Evolutionary conservation across 495 filamentous ascomycete genomes (phyloP).

Genomic region (Podospora anserina): DNA sequence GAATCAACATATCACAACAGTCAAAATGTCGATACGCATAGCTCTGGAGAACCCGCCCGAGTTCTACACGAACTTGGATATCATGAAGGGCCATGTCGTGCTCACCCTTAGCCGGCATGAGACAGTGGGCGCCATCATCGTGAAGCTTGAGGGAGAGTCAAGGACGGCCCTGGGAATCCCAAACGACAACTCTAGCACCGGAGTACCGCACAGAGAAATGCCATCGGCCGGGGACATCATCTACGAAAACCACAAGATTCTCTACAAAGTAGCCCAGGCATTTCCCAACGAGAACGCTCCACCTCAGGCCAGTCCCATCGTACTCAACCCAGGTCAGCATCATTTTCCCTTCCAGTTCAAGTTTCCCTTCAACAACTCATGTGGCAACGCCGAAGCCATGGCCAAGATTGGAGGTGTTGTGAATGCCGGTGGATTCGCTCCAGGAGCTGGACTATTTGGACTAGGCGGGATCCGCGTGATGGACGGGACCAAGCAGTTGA

Average conservation of each 20-base stretch:
- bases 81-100: conserved; percentile 63
- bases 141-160: conserved; percentile 92
- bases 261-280: conserved; percentile 76
- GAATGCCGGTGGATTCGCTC: conserved; percentile 35
- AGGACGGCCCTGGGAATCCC: conserved; percentile 53
- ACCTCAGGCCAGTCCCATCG: conserved; percentile 59
- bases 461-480: conserved; percentile 47
- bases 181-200: conserved; percentile 18
- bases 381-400: conserved; percentile 54
- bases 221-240: conserved; percentile 35
- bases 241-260: conserved; percentile 56
- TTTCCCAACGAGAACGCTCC: conserved; percentile 61
- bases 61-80: conserved; percentile 88
- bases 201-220: conserved; percentile 30
- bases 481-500: conserved; percentile 50
- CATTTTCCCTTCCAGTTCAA: conserved; percentile 92
- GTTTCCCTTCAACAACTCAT: conserved; percentile 89
- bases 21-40: conserved; percentile 73
- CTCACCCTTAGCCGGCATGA: conserved; percentile 61
- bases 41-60: conserved; percentile 68
- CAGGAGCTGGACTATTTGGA: conserved; percentile 35
- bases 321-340: conserved; percentile 72
- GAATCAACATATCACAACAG: background rate
- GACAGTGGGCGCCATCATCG: conserved; percentile 71
- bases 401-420: conserved; percentile 42